A percentile compares a stretch with the other conserved stretches of the same genome.
Conservation (phyloP, 1,284 basidiomycete genomes). For the Ceratobasidium sp. region DNA sequence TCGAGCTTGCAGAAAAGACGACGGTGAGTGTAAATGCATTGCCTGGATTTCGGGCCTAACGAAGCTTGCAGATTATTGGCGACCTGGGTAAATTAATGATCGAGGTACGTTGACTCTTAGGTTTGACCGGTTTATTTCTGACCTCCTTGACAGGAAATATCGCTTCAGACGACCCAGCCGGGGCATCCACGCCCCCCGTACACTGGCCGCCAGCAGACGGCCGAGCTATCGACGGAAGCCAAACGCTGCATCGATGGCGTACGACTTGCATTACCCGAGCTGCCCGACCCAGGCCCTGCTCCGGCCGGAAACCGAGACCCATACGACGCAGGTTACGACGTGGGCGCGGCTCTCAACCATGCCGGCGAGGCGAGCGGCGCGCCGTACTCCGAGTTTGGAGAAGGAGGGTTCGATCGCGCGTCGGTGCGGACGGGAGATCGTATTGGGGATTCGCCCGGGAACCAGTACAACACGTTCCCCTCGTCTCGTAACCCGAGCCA, state of each 20-base stretch:
- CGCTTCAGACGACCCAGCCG: slow-evolving; percentile 82
- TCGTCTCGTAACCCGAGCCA: slow-evolving; percentile 52
- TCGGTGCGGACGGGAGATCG: slow-evolving; percentile 46
- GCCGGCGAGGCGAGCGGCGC: not conserved
- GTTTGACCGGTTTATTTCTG: slow-evolving; percentile 18
- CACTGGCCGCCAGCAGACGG: slow-evolving; percentile 64
- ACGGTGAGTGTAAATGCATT: slow-evolving; percentile 60
- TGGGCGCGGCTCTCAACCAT: not conserved
- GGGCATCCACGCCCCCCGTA: slow-evolving; percentile 84
- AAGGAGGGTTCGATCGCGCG: slow-evolving; percentile 44
- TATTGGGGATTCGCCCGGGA: slow-evolving; percentile 50
- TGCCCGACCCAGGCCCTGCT: slow-evolving; percentile 9
- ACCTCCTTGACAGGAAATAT: slow-evolving; percentile 71
- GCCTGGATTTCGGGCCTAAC: not conserved
- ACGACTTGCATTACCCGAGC: slow-evolving; percentile 57
- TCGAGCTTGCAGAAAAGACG: slow-evolving; percentile 89
- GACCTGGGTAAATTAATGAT: slow-evolving; percentile 85
- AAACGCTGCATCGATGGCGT: slow-evolving; percentile 71
- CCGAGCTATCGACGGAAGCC: slow-evolving; percentile 73
- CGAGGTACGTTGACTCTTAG: slow-evolving; percentile 62
- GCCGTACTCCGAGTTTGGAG: slow-evolving; percentile 50
- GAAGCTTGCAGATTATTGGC: slow-evolving; percentile 72
- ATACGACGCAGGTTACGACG: slow-evolving; percentile 27
- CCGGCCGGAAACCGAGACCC: slow-evolving; percentile 11
- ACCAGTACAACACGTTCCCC: slow-evolving; percentile 57